phyloP scores from a whole-genome alignment of 495 filamentous ascomycete genomes.

The Penicillium daleae region DNA sequence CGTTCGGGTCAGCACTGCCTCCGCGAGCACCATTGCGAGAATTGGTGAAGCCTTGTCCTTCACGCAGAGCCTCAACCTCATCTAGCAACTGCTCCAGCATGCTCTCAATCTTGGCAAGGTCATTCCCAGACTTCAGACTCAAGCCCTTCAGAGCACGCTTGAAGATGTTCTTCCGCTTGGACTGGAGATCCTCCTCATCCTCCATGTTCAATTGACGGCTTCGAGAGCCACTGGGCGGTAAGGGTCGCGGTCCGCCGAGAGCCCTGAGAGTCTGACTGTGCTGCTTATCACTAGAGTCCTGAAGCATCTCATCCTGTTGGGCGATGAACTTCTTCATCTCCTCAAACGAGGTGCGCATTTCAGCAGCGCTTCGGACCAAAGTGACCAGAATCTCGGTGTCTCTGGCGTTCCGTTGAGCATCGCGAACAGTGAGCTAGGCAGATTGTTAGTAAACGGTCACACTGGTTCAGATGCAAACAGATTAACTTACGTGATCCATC shows the following conservation, averaged over 20 bases:
- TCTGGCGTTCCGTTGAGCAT: conserved; percentile 93
- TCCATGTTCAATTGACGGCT: conserved; percentile 58
- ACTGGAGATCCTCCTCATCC: conserved; percentile 72
- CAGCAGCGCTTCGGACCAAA: conserved; percentile 88
- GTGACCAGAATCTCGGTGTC: conserved; percentile 97
- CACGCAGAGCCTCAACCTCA: conserved; percentile 88
- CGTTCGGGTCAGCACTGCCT: conserved; percentile 53
- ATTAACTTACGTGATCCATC: conserved; percentile 73
- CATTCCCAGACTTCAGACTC: conserved; percentile 81
- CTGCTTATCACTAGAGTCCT: conserved; percentile 80
- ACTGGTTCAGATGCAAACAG: background rate
- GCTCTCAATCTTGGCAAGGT: conserved; percentile 88
- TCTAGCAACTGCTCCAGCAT: conserved; percentile 91
- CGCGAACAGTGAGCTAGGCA: conserved; percentile 79
- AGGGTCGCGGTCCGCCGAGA: conserved; percentile 85
- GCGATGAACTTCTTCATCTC: conserved; percentile 92
- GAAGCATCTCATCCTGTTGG: conserved; percentile 81
- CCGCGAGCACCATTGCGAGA: conserved; percentile 31
- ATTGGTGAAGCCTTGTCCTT: conserved; percentile 47
- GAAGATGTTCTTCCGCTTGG: conserved; percentile 88
- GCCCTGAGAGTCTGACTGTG: conserved; percentile 83
- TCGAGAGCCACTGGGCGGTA: conserved; percentile 57
- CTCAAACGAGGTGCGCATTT: conserved; percentile 97
- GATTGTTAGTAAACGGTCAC: background rate
- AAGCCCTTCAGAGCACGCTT: conserved; percentile 88